Percentiles rank a stretch among this genome's conserved stretches.
phyloP scores from a whole-genome alignment of 2,329 filamentous ascomycete species.

The Scortechinia acanthostroma region DNA sequence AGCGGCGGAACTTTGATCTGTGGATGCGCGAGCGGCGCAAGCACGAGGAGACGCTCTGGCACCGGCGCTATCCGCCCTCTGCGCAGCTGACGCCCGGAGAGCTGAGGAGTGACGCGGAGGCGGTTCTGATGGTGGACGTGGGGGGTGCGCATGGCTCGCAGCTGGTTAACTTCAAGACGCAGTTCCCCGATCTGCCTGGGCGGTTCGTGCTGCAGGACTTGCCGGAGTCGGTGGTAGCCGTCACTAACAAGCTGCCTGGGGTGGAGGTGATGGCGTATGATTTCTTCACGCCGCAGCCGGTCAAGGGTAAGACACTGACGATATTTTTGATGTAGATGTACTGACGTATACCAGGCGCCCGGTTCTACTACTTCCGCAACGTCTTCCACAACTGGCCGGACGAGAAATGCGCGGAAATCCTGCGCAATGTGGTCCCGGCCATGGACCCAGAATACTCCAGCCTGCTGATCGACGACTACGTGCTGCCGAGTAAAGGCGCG shows the following conservation, averaged over 20 bases:
- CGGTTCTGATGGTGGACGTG: conserved; percentile 28
- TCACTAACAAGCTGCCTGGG: conserved; percentile 9
- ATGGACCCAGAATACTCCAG: conserved; percentile 16
- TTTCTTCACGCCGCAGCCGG: conserved; percentile 19
- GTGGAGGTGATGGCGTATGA: conserved; percentile 14
- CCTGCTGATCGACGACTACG: conserved; percentile 17
- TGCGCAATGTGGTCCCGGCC: conserved; percentile 6
- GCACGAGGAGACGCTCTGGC: too few species aligned
- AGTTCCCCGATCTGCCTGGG: conserved; percentile 26
- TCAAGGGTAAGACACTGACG: conserved; percentile 15
- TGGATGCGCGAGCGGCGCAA: too few species aligned
- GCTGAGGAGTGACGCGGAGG: too few species aligned
- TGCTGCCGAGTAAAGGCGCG: conserved; percentile 9
- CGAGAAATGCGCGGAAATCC: conserved; percentile 8
- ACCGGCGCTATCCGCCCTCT: too few species aligned
- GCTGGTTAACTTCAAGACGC: conserved; percentile 21
- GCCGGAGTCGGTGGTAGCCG: conserved; percentile 20
- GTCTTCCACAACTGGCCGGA: conserved; percentile 14
- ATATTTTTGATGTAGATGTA: conserved; percentile 8
- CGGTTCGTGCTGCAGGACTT: conserved; percentile 39
- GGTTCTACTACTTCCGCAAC: conserved; percentile 14
- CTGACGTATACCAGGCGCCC: conserved; percentile 10
- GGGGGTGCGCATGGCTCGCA: conserved; percentile 32
- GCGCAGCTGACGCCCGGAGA: too few species aligned
- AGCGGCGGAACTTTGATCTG: too few species aligned